A percentile compares a stretch with the other conserved stretches of the same genome.
Conservation (phyloP, 2,329 filamentous ascomycete species). For the Ascochyta koolunga region DNA sequence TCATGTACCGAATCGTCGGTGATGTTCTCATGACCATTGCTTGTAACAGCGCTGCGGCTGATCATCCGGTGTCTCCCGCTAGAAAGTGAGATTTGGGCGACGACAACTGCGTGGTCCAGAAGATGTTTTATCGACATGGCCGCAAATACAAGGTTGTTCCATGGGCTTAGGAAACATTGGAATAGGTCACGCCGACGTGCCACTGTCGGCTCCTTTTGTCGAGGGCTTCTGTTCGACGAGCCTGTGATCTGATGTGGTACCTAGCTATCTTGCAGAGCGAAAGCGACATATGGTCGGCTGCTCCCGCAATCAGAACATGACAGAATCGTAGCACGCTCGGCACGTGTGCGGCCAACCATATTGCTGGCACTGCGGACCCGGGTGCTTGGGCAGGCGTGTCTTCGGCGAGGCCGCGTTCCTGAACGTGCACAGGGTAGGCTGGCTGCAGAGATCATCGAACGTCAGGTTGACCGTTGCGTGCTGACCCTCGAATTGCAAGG, state of each 20-base stretch:
- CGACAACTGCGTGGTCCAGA: constrained; percentile 10
- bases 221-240: neutral
- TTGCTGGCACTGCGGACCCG: constrained; percentile 28
- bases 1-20: constrained; percentile 21
- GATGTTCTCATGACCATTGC: constrained; percentile 20
- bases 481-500: constrained; percentile 1
- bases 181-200: constrained; percentile 1
- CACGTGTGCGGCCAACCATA: constrained; percentile 29
- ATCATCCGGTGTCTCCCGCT: constrained; percentile 16
- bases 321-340: constrained; percentile 21
- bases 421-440: constrained; percentile 24
- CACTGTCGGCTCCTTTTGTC: neutral
- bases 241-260: neutral
- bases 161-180: constrained; percentile 3
- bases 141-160: constrained; percentile 13
- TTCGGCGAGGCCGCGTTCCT: constrained; percentile 40
- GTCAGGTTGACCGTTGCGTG: constrained; percentile 8
- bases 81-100: constrained; percentile 15
- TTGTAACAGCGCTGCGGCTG: constrained; percentile 26
- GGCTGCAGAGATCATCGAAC: constrained; percentile 28
- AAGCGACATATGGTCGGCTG: constrained; percentile 29
- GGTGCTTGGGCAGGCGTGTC: constrained; percentile 29
- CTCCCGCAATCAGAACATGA: constrained; percentile 34
- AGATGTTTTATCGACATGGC: constrained; percentile 3
- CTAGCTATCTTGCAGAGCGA: neutral